These are phyloP conservation scores for Puccinellia tenuiflora DNA, from an alignment of 176 grass and related monocot species.

Conservation along the genomic window DNA sequence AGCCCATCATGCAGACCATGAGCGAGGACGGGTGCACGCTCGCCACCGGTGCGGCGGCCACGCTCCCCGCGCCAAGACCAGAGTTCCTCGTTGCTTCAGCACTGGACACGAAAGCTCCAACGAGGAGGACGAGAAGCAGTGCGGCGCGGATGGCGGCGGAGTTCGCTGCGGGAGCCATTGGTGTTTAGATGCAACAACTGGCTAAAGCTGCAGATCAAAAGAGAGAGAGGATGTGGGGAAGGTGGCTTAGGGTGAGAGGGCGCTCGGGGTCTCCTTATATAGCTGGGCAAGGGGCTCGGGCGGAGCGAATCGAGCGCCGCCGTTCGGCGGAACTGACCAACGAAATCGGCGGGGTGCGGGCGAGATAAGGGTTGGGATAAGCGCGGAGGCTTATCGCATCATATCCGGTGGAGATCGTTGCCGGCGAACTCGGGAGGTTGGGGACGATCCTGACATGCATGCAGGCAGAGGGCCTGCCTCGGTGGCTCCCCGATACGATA, in stretches of 20 bases:
- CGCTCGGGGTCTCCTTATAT: neutral
- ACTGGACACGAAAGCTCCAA: neutral
- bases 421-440: neutral
- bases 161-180: neutral
- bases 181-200: neutral
- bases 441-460: neutral
- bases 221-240: neutral
- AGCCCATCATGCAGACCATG: neutral
- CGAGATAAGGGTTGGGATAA: neutral
- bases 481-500: no score
- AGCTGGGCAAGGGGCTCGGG: neutral
- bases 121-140: neutral
- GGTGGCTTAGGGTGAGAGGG: neutral
- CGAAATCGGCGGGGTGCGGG: neutral
- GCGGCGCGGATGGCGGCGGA: neutral
- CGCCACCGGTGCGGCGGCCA: neutral
- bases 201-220: neutral
- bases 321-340: neutral
- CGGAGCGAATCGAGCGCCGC: neutral
- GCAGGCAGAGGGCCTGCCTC: no score
- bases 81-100: neutral
- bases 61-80: neutral
- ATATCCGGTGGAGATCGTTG: neutral
- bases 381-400: no score
- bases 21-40: neutral